phyloP scores from a whole-genome alignment of 2,329 filamentous ascomycete genomes.

The Xylariaceae sp. region DNA sequence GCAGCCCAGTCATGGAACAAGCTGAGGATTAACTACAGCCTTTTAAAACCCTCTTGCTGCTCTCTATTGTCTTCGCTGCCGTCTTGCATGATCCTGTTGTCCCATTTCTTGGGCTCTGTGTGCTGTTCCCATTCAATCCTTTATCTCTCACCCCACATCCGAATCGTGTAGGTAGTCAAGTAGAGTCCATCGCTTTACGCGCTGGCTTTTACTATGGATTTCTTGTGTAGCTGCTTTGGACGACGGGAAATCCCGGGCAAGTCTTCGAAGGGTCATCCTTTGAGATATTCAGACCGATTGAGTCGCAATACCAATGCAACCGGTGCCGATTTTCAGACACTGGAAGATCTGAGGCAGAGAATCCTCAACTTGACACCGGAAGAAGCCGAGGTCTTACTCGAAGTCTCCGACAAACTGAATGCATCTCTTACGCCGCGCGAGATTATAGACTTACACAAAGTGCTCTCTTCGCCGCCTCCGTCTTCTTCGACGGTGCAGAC shows the following conservation, averaged over 20 bases:
- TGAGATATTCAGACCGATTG: neutral
- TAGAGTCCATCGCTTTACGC: no score
- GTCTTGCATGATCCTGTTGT: no score
- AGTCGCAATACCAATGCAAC: neutral
- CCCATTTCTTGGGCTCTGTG: no score
- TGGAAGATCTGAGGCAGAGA: slow-evolving; percentile 16
- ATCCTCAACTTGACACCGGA: slow-evolving; percentile 11
- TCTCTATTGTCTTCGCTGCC: no score
- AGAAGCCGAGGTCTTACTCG: slow-evolving; percentile 15
- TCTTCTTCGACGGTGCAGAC: slow-evolving; percentile 1
- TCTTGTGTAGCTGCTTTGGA: neutral
- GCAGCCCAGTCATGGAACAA: no score
- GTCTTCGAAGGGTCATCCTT: neutral
- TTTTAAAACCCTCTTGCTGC: no score
- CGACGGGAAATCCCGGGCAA: neutral
- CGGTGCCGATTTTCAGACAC: slow-evolving; percentile 6
- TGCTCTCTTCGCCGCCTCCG: slow-evolving; percentile 10
- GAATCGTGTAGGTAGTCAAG: no score
- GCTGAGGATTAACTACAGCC: no score
- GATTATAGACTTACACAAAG: slow-evolving; percentile 16
- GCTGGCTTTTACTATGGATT: neutral
- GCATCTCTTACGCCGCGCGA: slow-evolving; percentile 15
- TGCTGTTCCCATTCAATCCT: no score
- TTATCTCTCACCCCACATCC: no score
- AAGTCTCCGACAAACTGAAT: slow-evolving; percentile 10